Evolutionary conservation across 345 rosid species (phyloP), one percentile per base, ranked within the genome.

Genomic region (Murraya koenigii): DNA sequence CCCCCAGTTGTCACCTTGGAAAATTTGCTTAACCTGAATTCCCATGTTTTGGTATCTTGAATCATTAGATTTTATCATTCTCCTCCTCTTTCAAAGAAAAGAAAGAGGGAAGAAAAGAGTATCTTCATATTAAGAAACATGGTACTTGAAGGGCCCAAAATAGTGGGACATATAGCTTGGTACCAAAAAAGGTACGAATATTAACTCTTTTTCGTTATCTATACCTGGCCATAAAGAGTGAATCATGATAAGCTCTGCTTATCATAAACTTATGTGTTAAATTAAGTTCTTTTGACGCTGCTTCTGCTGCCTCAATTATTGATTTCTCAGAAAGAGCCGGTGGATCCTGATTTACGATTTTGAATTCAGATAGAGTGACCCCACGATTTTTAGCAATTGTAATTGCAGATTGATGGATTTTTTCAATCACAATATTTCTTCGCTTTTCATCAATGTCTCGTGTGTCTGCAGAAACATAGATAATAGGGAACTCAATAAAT

Each of bases 211-310:
- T 44, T 28, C 26, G 19, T 59, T 39, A 19, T 76, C 62, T 55
- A 81, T 85, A 95, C 99, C 99, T 95, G 69, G 98, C 97, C 99
- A 95, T 90, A 82, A 95, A 95, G 75, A 93, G 85, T 23, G 99
- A 91, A 87, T 95, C 98, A 67, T 95, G 99, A 82, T 95, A 95
- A 81, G 97, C 99, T 87, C 98, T 87, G 89, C 99, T 95, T 55
- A 93, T 90, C 99, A 95, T 93, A 79, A 79, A 80, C 86, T 90
- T 93, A 74, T 90, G 89, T 6, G 94, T 85, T 64, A 93, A 84
- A 83, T 90, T 86, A 58, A 95, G 87, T 79, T 92, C 96, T 63
- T 82, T 84, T 2, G 96, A 82, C 76, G 97, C 89, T 75, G 87
- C 86, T 81, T 84, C 92, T 84, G 88, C 87, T 74, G 93, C 93